These are phyloP conservation scores for Epichloe gansuensis DNA, from an alignment of 2,329 filamentous ascomycete genomes.

Conservation along the genomic window DNA sequence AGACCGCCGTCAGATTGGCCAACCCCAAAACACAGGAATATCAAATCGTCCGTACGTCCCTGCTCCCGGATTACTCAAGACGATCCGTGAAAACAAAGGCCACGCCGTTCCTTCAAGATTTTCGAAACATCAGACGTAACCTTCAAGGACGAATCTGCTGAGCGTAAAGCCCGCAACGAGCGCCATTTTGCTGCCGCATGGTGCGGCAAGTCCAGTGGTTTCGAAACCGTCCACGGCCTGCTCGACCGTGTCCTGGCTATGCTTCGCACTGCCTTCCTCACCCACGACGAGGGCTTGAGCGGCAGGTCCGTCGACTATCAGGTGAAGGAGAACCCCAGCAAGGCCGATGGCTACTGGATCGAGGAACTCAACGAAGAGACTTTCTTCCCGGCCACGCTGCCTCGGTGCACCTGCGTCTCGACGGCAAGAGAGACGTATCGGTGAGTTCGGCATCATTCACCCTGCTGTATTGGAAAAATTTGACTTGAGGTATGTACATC, in stretches of 20 bases:
- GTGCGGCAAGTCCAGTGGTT: conserved; percentile 88
- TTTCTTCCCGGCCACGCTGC: conserved; percentile 87
- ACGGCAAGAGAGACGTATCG: conserved; percentile 66
- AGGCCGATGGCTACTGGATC: conserved; percentile 79
- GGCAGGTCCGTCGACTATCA: conserved; percentile 40
- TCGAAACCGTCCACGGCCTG: conserved; percentile 90
- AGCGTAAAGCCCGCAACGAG: conserved; percentile 86
- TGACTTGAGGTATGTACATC: conserved; percentile 56
- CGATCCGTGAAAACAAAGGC: conserved; percentile 83
- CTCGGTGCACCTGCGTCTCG: conserved; percentile 64
- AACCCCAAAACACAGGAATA: conserved; percentile 93
- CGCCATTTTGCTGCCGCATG: conserved; percentile 91
- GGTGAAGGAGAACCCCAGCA: conserved; percentile 39
- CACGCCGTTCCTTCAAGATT: conserved; percentile 78
- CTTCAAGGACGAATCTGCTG: conserved; percentile 70
- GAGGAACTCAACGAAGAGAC: conserved; percentile 83
- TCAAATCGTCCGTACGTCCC: conserved; percentile 78
- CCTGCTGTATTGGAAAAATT: conserved; percentile 89
- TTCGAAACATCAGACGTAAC: conserved; percentile 87
- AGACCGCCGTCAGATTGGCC: conserved; percentile 69
- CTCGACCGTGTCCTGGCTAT: conserved; percentile 86
- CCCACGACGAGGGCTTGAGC: conserved; percentile 54
- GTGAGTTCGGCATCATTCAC: conserved; percentile 88
- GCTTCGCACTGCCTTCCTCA: conserved; percentile 74
- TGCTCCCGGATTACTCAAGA: conserved; percentile 83